Evolutionary conservation across 1,139 yeast genomes (phyloP).

Genomic region (Suhomyces anneliseae): DNA sequence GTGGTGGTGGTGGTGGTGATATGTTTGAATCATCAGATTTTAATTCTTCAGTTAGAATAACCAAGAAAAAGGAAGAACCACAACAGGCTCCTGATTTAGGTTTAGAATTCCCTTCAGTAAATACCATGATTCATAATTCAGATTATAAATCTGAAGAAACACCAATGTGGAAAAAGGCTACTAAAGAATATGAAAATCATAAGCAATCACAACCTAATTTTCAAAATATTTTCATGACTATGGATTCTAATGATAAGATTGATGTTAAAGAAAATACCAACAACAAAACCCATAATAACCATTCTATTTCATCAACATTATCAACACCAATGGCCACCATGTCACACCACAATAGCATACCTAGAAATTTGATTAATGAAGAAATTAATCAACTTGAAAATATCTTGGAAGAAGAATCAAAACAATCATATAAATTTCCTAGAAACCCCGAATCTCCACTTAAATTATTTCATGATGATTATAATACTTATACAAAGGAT

Average conservation of each 20-base stretch:
- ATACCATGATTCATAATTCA: conserved; percentile 41
- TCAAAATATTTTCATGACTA: conserved; percentile 32
- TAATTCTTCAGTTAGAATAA: conserved; percentile 33
- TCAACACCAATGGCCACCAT: conserved; percentile 35
- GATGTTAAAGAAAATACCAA: conserved; percentile 8
- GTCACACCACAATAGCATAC: conserved; percentile 12
- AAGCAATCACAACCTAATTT: conserved; percentile 31
- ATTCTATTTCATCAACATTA: conserved; percentile 37
- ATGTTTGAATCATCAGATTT: conserved; percentile 19
- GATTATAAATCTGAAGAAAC: conserved; percentile 23
- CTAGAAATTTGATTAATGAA: conserved; percentile 19
- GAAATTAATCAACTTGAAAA: conserved; percentile 24
- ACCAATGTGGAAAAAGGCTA: conserved; percentile 41
- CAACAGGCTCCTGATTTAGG: conserved; percentile 15
- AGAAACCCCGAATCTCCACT: conserved; percentile 38
- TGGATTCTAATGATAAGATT: conserved; percentile 15
- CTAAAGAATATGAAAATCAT: conserved; percentile 29
- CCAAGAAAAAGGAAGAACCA: conserved; percentile 14
- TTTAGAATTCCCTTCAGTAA: conserved; percentile 26
- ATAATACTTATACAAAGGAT: conserved; percentile 45
- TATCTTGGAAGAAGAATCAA: conserved; percentile 19
- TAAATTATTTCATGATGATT: conserved; percentile 39
- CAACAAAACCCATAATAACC: conserved; percentile 10
- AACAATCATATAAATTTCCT: conserved; percentile 17
- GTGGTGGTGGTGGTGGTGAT: not conserved